Evolutionary conservation across 2,329 filamentous ascomycete species (phyloP).

Genomic region (Pezicula carpinea): DNA sequence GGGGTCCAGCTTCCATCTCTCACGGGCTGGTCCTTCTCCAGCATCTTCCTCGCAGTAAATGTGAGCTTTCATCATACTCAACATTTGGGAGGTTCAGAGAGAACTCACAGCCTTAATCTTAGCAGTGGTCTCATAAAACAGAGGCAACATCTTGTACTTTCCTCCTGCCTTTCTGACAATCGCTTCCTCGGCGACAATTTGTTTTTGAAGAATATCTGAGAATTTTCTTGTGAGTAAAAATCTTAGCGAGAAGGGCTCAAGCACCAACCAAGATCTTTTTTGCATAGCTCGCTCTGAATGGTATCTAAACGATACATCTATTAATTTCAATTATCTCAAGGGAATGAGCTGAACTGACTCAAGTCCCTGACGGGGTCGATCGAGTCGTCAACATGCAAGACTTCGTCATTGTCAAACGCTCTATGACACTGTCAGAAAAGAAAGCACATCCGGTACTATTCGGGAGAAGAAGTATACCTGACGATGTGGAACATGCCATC

Average conservation of each 20-base stretch:
- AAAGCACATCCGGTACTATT: not conserved
- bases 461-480: slow-evolving; percentile 22
- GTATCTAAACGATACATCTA: slow-evolving; percentile 25
- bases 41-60: slow-evolving; percentile 18
- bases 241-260: no score
- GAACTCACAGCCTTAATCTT: slow-evolving; percentile 33
- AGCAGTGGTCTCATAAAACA: slow-evolving; percentile 38
- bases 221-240: not conserved
- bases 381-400: slow-evolving; percentile 42
- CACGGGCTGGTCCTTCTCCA: slow-evolving; percentile 37
- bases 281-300: slow-evolving; percentile 36
- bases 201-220: slow-evolving; percentile 35
- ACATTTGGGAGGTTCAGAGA: not conserved
- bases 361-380: slow-evolving; percentile 40
- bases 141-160: slow-evolving; percentile 41
- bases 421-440: slow-evolving; percentile 7
- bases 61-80: not conserved
- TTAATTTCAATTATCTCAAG: not conserved
- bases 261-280: slow-evolving; percentile 33
- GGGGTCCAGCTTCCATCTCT: slow-evolving; percentile 39
- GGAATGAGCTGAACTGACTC: slow-evolving; percentile 24
- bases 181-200: slow-evolving; percentile 34
- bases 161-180: slow-evolving; percentile 38
- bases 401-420: slow-evolving; percentile 41
- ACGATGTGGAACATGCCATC: slow-evolving; percentile 43